Conservation (phyloP, 495 filamentous ascomycete genomes). For the Xanthoparmelia taractica region DNA sequence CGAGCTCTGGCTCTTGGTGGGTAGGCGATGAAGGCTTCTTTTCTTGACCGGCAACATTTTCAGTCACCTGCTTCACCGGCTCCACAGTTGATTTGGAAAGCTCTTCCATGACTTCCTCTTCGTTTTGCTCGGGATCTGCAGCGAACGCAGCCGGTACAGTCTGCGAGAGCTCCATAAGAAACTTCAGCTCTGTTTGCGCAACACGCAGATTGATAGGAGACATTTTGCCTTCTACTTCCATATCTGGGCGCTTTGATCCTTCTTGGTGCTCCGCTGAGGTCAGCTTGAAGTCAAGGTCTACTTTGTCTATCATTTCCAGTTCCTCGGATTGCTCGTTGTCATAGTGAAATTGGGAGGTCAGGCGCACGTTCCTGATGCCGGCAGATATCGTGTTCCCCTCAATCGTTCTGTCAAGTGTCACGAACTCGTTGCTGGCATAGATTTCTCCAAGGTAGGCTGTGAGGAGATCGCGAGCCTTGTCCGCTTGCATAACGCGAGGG, state of each 20-base stretch:
- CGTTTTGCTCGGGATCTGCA: conserved; percentile 59
- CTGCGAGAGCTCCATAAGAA: conserved; percentile 72
- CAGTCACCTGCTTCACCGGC: conserved; percentile 36
- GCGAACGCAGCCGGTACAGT: conserved; percentile 83
- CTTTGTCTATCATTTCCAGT: conserved; percentile 91
- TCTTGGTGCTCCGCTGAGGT: conserved; percentile 80
- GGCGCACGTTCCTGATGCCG: conserved; percentile 81
- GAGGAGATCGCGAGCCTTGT: conserved; percentile 66
- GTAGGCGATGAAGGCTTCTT: conserved; percentile 39
- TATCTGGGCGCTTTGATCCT: conserved; percentile 73
- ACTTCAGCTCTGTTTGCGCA: conserved; percentile 84
- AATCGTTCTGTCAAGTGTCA: conserved; percentile 56
- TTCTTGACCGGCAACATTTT: conserved; percentile 25
- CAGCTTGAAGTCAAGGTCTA: conserved; percentile 85
- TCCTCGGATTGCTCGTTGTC: conserved; percentile 64
- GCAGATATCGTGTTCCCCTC: conserved; percentile 84
- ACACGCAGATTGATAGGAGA: conserved; percentile 84
- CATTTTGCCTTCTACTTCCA: conserved; percentile 84
- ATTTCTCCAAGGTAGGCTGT: conserved; percentile 96
- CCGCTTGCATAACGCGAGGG: conserved; percentile 58
- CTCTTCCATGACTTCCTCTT: conserved; percentile 55
- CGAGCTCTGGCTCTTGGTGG: conserved; percentile 58
- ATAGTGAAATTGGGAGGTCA: conserved; percentile 88
- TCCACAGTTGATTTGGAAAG: conserved; percentile 51
- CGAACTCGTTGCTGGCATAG: conserved; percentile 88